These are phyloP conservation scores for Trametes versicolor DNA, from an alignment of 1,284 basidiomycete genomes.

Conservation along the genomic window DNA sequence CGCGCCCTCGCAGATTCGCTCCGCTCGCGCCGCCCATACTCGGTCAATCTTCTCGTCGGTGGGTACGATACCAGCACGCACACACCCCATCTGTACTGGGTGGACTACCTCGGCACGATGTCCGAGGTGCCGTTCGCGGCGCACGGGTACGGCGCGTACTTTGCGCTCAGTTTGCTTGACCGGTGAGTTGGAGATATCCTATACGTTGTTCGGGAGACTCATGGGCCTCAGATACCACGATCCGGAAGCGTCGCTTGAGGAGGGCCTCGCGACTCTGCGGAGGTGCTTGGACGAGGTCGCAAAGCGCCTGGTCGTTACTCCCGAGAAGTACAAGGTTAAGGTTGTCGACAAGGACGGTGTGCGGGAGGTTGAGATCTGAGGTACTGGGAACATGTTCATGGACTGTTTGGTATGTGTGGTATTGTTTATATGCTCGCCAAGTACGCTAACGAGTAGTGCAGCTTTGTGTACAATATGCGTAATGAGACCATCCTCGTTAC, in stretches of 20 bases:
- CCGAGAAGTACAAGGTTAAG: conserved; percentile 88
- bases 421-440: no score
- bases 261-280: conserved; percentile 85
- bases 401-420: conserved; percentile 20
- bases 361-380: conserved; percentile 76
- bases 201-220: not conserved
- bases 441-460: not conserved
- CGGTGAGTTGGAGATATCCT: conserved; percentile 57
- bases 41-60: conserved; percentile 93
- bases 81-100: conserved; percentile 90
- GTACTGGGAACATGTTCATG: not conserved
- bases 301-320: conserved; percentile 86
- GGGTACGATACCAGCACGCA: conserved; percentile 84
- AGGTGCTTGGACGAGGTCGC: conserved; percentile 92
- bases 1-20: conserved; percentile 90
- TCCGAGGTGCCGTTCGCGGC: conserved; percentile 93
- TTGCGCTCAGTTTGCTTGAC: conserved; percentile 92
- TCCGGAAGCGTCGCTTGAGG: conserved; percentile 84
- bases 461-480: conserved; percentile 10
- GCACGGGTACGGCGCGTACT: conserved; percentile 96
- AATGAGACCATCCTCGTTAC: conserved; percentile 1
- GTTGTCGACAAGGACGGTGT: conserved; percentile 93
- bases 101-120: conserved; percentile 95
- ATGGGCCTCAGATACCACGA: conserved; percentile 74
- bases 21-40: conserved; percentile 88